Percentiles rank a stretch among this genome's conserved stretches.
These are phyloP conservation scores for Blastocystis sp. DNA, from an alignment of 352 stramenopile species.

Conservation along the genomic window DNA sequence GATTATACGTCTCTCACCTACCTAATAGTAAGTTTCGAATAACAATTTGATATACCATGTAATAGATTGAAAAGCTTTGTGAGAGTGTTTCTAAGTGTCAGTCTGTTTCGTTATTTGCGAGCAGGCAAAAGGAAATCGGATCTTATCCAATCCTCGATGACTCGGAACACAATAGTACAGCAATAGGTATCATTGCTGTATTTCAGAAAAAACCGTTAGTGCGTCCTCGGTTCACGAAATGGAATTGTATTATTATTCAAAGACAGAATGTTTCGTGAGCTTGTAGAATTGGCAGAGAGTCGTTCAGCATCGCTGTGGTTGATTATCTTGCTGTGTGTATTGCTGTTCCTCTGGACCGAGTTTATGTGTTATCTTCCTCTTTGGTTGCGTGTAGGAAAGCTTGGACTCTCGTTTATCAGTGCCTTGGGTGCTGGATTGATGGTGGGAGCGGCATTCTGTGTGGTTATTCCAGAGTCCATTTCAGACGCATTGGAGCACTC, in stretches of 20 bases:
- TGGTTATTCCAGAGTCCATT: conserved; percentile 62
- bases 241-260: conserved; percentile 2
- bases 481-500: conserved; percentile 30
- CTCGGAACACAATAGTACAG: conserved; percentile 11
- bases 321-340: conserved; percentile 39
- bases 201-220: conserved; percentile 16
- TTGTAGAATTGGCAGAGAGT: neutral
- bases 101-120: too few species aligned
- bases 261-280: conserved; percentile 6
- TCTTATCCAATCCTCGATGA: conserved; percentile 46
- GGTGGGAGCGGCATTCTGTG: conserved; percentile 55
- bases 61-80: too few species aligned
- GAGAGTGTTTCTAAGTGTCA: too few species aligned
- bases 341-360: conserved; percentile 36
- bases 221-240: neutral
- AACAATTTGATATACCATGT: too few species aligned
- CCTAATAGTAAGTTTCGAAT: too few species aligned
- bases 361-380: conserved; percentile 55
- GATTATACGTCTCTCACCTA: too few species aligned
- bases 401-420: conserved; percentile 48
- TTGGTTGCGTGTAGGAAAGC: neutral
- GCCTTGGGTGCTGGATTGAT: conserved; percentile 59
- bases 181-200: neutral
- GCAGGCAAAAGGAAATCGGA: too few species aligned
- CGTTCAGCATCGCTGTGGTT: conserved; percentile 16